A percentile compares a stretch with the other conserved stretches of the same genome.
phyloP scores from a whole-genome alignment of 139 green algal species.

The Picochlorum sp. region DNA sequence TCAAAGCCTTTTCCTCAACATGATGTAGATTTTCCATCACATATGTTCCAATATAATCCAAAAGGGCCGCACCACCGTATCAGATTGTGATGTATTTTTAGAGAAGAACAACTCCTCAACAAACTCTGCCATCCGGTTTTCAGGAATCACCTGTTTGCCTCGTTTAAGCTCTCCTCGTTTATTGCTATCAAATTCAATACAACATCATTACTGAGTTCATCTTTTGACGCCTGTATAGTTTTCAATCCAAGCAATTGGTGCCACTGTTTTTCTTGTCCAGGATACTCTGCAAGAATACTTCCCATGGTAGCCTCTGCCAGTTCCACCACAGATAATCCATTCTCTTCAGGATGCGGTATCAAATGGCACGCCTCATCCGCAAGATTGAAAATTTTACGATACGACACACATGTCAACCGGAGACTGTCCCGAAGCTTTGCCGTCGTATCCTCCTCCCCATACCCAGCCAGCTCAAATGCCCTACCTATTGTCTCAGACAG shows the following conservation, averaged over 20 bases:
- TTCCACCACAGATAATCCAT: slow-evolving; percentile 7
- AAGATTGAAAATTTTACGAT: slow-evolving; percentile 31
- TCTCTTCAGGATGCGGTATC: neutral
- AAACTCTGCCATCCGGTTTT: slow-evolving; percentile 10
- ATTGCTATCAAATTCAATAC: slow-evolving; percentile 27
- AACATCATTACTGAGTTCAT: slow-evolving; percentile 26
- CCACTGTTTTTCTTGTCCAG: slow-evolving; percentile 48
- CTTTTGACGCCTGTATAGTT: slow-evolving; percentile 23
- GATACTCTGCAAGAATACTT: slow-evolving; percentile 33
- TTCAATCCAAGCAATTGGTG: slow-evolving; percentile 15
- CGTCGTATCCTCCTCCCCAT: slow-evolving; percentile 10
- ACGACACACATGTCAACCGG: slow-evolving; percentile 42
- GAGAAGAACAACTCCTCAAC: slow-evolving; percentile 43
- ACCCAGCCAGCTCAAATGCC: slow-evolving; percentile 12
- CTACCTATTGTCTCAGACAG: slow-evolving; percentile 35
- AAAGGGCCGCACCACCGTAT: neutral
- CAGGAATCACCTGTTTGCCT: slow-evolving; percentile 27
- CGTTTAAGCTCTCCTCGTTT: slow-evolving; percentile 42
- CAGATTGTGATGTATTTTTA: neutral
- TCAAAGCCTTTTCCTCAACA: neutral
- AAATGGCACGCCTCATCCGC: slow-evolving; percentile 20
- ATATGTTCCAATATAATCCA: neutral
- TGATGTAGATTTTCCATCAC: neutral
- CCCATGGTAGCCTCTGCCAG: slow-evolving; percentile 39
- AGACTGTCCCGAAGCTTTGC: slow-evolving; percentile 31